These are phyloP conservation scores for Tetracentron sinense DNA, from an alignment of 164 flowering plant species.

Conservation along the genomic window DNA sequence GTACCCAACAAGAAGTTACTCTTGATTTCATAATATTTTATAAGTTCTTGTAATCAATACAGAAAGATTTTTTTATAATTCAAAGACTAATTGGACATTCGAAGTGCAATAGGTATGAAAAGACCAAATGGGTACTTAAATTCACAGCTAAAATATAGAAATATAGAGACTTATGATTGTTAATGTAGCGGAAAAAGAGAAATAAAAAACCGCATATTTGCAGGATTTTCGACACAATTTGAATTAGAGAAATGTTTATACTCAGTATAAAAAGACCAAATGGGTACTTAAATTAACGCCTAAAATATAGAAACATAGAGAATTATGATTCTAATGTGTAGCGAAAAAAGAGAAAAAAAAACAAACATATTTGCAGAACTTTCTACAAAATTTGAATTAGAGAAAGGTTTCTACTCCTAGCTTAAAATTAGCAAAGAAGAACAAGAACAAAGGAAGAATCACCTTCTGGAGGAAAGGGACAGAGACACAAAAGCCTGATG, in stretches of 20 bases:
- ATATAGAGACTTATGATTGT: background rate
- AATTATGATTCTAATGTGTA: background rate
- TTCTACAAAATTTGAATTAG: too few species aligned
- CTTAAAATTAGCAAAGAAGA: background rate
- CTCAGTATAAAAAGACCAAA: background rate
- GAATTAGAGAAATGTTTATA: too few species aligned
- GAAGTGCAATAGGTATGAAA: background rate
- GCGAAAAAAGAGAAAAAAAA: background rate
- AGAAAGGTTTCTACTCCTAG: background rate
- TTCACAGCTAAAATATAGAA: background rate
- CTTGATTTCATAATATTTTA: background rate
- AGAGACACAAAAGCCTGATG: conserved; percentile 17
- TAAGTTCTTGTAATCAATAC: too few species aligned
- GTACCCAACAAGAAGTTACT: background rate
- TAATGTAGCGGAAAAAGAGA: background rate
- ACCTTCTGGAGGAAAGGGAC: conserved; percentile 47
- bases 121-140: background rate
- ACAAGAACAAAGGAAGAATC: background rate
- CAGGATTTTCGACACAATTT: too few species aligned
- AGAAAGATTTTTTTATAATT: background rate
- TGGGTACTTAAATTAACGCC: background rate
- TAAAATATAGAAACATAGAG: background rate
- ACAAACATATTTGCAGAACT: too few species aligned
- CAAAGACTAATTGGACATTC: background rate
- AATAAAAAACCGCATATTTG: too few species aligned